Base-by-base conservation (phyloP, 805 yeast species). In the Schwanniomyces vanrijiae region DNA sequence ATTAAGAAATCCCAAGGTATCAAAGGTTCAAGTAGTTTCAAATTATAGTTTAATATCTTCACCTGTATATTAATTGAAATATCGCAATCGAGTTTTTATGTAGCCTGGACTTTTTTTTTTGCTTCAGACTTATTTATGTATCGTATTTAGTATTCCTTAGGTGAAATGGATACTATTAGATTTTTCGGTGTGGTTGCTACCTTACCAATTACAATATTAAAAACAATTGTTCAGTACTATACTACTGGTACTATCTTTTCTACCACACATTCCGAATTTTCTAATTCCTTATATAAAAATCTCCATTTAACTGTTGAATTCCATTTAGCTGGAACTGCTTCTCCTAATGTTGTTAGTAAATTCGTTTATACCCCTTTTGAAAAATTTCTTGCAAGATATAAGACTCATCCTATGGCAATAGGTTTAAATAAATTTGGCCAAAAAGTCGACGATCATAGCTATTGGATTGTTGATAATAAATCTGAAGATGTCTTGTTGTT, bases 1-100 rank as follows among this genome's bases (percentile, higher is more conserved):
- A 64, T 77, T 42, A 81, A 80, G 57, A 81, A 75, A 60, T 72
- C 73, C 13, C 59, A 62, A 43, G 66, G 61, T 16, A 57, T 64
- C 4, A 64, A 60, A 49, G 53, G 58, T 3, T 60, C 69, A 8
- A 64, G 56, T 47, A 58, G 55, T 44, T 68, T 65, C 45, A 63
- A 58, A 45, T 55, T 63, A 44, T 62, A 58, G 45, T 22, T 13
- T 20, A 26, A 20, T 25, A 34, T 20, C 25, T 14, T 37, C 39
- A 37, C 39, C 26, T 37, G 39, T 37, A 37, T 37, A 37, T 37
- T 37, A 37, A 37, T 31, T 7, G 35, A 31, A 14, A 31, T 31
- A 31, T 31, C 35, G 35, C 35, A 14, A 14, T 16, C 16, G 18
- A 31, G 8, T 31, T 31, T 14, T 31, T 14, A 14, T 31, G 11